A percentile compares a stretch with the other conserved stretches of the same genome.
phyloP scores from a whole-genome alignment of 2,329 filamentous ascomycete genomes.

The Colletotrichum abscissum region DNA sequence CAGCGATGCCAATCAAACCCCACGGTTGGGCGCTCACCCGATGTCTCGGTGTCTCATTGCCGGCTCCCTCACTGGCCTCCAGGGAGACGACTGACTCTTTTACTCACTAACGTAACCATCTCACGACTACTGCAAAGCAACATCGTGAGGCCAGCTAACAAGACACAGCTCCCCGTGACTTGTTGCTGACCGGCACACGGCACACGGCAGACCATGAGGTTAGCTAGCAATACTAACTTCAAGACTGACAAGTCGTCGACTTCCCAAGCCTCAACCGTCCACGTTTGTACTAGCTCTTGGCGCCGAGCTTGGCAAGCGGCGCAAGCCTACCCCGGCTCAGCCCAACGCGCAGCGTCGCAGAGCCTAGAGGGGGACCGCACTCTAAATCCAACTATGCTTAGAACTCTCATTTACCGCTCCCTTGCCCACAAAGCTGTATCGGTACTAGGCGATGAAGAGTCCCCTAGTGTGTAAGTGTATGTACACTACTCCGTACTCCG shows the following conservation, averaged over 20 bases:
- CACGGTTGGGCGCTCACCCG: background rate
- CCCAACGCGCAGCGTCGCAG: background rate
- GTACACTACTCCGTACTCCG: too few species aligned
- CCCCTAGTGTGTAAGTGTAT: background rate
- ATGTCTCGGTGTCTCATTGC: slow-evolving; percentile 15
- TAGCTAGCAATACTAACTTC: background rate
- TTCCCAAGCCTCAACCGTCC: background rate
- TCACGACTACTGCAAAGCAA: background rate
- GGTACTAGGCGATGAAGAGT: background rate
- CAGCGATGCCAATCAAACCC: slow-evolving; percentile 22
- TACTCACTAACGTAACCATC: too few species aligned
- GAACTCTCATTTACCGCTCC: background rate
- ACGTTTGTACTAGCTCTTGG: background rate
- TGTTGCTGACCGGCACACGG: background rate
- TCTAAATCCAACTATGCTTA: slow-evolving; percentile 4
- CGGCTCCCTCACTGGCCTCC: slow-evolving; percentile 17
- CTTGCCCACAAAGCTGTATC: background rate
- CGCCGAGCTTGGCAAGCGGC: background rate
- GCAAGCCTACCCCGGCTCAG: background rate
- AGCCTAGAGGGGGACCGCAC: background rate
- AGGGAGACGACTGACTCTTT: background rate
- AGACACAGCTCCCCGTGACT: background rate
- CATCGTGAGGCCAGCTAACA: background rate
- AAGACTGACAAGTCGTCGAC: background rate
- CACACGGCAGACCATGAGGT: background rate